Conservation (phyloP, 805 yeast genomes). For the Monosporozyma siamensis region DNA sequence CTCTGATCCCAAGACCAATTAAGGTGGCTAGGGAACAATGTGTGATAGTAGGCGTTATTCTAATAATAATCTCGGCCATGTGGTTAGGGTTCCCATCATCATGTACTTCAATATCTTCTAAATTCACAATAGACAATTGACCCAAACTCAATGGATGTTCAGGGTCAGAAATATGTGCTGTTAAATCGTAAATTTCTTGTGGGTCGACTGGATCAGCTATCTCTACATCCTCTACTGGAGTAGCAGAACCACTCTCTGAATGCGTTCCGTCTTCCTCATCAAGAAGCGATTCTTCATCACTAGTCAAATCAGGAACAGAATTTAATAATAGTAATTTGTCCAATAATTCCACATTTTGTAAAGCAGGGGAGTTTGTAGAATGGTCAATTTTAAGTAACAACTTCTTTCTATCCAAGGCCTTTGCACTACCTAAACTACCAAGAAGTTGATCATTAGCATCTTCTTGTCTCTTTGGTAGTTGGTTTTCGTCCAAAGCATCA, state of each 20-base stretch:
- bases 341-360: conserved; percentile 23
- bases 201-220: conserved; percentile 60
- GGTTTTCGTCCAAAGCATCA: conserved; percentile 61
- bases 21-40: conserved; percentile 95
- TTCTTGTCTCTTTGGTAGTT: conserved; percentile 60
- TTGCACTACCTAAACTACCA: conserved; percentile 10
- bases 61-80: conserved; percentile 68
- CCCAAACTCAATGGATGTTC: conserved; percentile 95
- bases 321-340: conserved; percentile 21
- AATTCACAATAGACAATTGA: conserved; percentile 85
- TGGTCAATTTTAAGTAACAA: conserved; percentile 22
- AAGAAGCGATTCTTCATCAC: conserved; percentile 13
- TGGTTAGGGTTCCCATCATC: conserved; percentile 45
- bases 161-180: conserved; percentile 85
- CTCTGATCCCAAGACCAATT: conserved; percentile 90
- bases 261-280: conserved; percentile 11
- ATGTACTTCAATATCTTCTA: conserved; percentile 64
- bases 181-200: conserved; percentile 83
- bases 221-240: conserved; percentile 18
- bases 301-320: conserved; percentile 19
- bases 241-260: not conserved
- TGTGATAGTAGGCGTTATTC: conserved; percentile 94
- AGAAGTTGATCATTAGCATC: conserved; percentile 17
- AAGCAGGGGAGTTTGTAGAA: conserved; percentile 17
- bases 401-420: conserved; percentile 17